Evolutionary conservation across 768 basidiomycete species (phyloP).

Genomic region (Podaxis rugospora): DNA sequence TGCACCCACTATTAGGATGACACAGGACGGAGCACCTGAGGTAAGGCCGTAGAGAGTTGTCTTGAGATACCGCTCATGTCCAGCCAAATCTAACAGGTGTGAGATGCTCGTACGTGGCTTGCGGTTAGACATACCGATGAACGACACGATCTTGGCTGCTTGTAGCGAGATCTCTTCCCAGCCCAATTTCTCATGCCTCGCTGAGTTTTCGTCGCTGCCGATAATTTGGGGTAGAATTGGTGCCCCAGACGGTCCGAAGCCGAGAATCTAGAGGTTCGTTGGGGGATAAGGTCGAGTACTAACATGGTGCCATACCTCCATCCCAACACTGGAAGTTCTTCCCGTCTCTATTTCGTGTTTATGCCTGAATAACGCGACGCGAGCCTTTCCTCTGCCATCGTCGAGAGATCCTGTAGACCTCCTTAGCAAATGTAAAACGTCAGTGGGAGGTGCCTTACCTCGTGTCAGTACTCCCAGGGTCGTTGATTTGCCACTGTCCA

Average conservation of each 20-base stretch:
- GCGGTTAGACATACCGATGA: conserved; percentile 56
- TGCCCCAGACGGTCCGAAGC: conserved; percentile 72
- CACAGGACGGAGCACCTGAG: conserved; percentile 89
- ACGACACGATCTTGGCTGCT: conserved; percentile 90
- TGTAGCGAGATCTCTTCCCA: conserved; percentile 95
- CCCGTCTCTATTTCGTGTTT: conserved; percentile 98
- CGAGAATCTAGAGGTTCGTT: conserved; percentile 61
- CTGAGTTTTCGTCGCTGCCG: conserved; percentile 55
- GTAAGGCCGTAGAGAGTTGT: conserved; percentile 95
- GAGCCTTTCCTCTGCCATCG: conserved; percentile 76
- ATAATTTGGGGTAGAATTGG: conserved; percentile 72
- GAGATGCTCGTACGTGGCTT: background rate
- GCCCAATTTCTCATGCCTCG: conserved; percentile 80
- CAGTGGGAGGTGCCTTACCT: conserved; percentile 39
- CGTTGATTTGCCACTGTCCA: conserved; percentile 92
- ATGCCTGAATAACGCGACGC: conserved; percentile 90
- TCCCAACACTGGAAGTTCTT: conserved; percentile 91
- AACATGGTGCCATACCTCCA: conserved; percentile 63
- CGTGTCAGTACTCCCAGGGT: conserved; percentile 94
- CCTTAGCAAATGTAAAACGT: background rate
- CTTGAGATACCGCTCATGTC: conserved; percentile 89
- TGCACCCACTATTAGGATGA: conserved; percentile 90
- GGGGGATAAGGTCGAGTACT: background rate
- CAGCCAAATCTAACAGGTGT: conserved; percentile 73
- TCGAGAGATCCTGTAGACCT: conserved; percentile 57